Conservation (phyloP, 106 monocot genomes). For the Allium fistulosum region DNA sequence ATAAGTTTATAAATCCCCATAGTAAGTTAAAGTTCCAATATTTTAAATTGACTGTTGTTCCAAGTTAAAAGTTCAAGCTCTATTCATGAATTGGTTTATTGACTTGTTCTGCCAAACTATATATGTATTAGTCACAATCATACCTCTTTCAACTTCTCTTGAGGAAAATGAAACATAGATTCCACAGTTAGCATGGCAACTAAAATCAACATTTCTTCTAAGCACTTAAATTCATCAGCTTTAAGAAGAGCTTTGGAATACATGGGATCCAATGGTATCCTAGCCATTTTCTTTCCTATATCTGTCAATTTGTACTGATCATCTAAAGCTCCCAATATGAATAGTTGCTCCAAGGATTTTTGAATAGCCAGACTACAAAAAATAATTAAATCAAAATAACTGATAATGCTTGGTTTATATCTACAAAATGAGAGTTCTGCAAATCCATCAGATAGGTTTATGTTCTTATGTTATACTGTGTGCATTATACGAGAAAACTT, state of each 20-base stretch:
- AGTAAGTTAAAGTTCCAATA: no score
- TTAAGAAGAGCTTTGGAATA: constrained; percentile 83
- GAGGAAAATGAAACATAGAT: constrained; percentile 79
- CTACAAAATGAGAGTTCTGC: no score
- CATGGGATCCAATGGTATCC: constrained; percentile 80
- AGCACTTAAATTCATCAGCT: constrained; percentile 64
- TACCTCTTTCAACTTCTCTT: constrained; percentile 89
- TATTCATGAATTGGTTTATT: no score
- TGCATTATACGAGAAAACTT: no score
- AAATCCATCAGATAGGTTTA: no score
- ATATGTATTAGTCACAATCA: not conserved
- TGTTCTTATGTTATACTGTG: no score
- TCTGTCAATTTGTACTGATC: constrained; percentile 72
- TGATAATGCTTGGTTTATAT: no score
- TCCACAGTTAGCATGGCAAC: constrained; percentile 98
- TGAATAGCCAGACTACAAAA: constrained; percentile 56
- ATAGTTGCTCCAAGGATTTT: constrained; percentile 74
- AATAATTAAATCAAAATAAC: not conserved
- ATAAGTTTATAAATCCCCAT: no score
- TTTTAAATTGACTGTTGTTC: no score
- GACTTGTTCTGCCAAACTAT: no score
- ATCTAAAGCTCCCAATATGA: constrained; percentile 67
- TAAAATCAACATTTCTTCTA: constrained; percentile 96
- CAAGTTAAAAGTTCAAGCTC: no score
- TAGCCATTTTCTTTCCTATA: constrained; percentile 76